Conservation (phyloP, 805 yeast species). For the Cyberlindnera euphorbiiphila region DNA sequence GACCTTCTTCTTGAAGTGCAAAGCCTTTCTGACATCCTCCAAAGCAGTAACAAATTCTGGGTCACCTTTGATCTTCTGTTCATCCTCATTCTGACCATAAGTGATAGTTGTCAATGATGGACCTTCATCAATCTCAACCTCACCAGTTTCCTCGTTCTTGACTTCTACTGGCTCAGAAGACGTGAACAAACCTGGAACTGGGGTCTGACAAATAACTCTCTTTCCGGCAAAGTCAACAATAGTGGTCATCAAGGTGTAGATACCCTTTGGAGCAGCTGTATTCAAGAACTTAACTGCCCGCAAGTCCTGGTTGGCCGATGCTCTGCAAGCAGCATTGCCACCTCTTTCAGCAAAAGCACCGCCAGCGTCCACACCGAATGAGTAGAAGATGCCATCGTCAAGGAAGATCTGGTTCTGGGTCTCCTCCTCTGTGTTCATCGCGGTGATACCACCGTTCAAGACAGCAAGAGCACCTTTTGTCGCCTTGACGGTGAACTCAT, state of each 20-base stretch:
- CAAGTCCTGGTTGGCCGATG: constrained; percentile 74
- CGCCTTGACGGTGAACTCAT: constrained; percentile 75
- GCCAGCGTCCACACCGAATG: constrained; percentile 66
- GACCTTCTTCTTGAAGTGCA: constrained; percentile 72
- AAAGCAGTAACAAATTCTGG: constrained; percentile 53
- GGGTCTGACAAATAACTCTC: constrained; percentile 87
- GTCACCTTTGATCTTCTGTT: constrained; percentile 45
- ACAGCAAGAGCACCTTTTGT: constrained; percentile 76
- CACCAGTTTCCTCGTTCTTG: constrained; percentile 39
- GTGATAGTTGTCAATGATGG: constrained; percentile 29
- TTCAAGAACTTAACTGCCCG: constrained; percentile 66
- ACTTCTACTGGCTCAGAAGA: constrained; percentile 36
- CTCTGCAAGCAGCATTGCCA: constrained; percentile 83
- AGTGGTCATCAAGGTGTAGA: constrained; percentile 74
- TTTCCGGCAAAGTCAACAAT: constrained; percentile 88
- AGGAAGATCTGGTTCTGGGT: constrained; percentile 61
- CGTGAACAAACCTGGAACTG: constrained; percentile 76
- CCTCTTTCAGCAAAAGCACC: constrained; percentile 66
- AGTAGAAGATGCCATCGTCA: constrained; percentile 82
- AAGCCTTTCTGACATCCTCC: constrained; percentile 59
- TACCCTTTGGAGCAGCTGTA: constrained; percentile 56
- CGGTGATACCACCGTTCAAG: constrained; percentile 64
- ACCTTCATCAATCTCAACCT: constrained; percentile 33
- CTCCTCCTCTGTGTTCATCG: constrained; percentile 79
- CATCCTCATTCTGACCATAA: constrained; percentile 73